Base-by-base conservation (phyloP, 2,329 filamentous ascomycete genomes). In the Grosmannia huntii region DNA sequence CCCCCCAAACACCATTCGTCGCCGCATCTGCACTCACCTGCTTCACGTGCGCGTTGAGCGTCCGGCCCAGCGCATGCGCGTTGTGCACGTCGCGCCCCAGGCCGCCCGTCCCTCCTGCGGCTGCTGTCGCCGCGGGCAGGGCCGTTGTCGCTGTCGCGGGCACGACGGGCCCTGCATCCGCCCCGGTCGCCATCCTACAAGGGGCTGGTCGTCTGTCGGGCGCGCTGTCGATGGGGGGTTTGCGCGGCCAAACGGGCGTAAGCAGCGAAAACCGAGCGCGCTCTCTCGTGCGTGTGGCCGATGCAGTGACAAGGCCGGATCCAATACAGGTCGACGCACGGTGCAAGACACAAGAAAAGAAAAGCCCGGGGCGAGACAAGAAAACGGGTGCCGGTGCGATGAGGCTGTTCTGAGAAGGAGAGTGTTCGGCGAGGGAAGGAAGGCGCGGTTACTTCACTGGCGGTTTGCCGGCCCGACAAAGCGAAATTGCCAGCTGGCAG, bases 41-140 rank as follows among this genome's bases (percentile, higher is more conserved):
- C 69, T 89, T 89, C 62, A 90, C 80, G 61, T 75, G 75, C 57
- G 73, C 75, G 67, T 90, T 83, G 53, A 88, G 76, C 41, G 77
- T 75, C 53, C 73, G 71, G 61, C 86, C 86, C 56, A 91, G 78
- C 61, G 87, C 88, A 71, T 87, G 82, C 62, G 78, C 68, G 66
- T 83, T 83, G 66, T 72, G 82, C 55, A 71, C 69, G 67, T 85
- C 81, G 65, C 81, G 79, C 68, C 59, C 65, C 63, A 38, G 60
- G 55, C 10, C 62, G 36, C 12, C 25, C 21, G 27, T 6, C 52
- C 56, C 60, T 53, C 50, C 57, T 23, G 46, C 53, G 28, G 57
- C 46, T 23, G 55, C 52, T 23, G 53, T 41, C 28, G 59, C 58
- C 44, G 14, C 46, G 1, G 21, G 14, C 2, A 36, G 4, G 1